These are phyloP conservation scores for Delonix regia DNA, from an alignment of 306 rosid species.

Conservation along the genomic window DNA sequence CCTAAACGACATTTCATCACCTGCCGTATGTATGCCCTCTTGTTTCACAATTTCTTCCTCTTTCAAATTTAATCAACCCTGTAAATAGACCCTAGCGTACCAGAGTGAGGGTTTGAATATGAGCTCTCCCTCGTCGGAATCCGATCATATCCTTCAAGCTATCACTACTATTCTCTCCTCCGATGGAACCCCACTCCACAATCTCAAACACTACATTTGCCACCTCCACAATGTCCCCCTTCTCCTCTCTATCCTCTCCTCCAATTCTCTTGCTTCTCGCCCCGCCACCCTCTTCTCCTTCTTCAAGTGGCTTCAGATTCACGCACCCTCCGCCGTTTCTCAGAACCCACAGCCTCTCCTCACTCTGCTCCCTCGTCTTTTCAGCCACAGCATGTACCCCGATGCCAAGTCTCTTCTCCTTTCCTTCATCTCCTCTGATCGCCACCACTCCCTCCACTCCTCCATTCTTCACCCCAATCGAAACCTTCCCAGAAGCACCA, in stretches of 20 bases:
- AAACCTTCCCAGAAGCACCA: constrained; percentile 34
- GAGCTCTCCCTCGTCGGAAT: background rate
- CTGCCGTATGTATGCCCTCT: too few species aligned
- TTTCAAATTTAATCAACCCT: too few species aligned
- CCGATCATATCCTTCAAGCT: constrained; percentile 32
- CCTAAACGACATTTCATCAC: too few species aligned
- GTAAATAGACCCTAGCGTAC: too few species aligned
- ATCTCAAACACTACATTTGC: constrained; percentile 49
- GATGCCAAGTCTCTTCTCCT: constrained; percentile 74
- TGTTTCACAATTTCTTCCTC: too few species aligned
- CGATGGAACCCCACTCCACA: constrained; percentile 6
- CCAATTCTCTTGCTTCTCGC: constrained; percentile 44
- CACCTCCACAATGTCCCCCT: constrained; percentile 51
- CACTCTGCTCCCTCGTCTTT: constrained; percentile 67
- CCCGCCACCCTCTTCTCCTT: constrained; percentile 59
- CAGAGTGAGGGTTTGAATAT: background rate
- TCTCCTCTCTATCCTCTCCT: constrained; percentile 57
- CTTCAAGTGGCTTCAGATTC: constrained; percentile 60
- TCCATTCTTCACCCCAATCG: constrained; percentile 52
- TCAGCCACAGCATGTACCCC: constrained; percentile 54
- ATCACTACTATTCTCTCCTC: constrained; percentile 36
- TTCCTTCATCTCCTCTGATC: constrained; percentile 67
- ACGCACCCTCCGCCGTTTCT: constrained; percentile 54
- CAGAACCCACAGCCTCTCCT: constrained; percentile 58
- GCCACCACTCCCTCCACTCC: constrained; percentile 57